Conservation (phyloP, 2,329 filamentous ascomycete genomes). For the Fusarium nematophilum region DNA sequence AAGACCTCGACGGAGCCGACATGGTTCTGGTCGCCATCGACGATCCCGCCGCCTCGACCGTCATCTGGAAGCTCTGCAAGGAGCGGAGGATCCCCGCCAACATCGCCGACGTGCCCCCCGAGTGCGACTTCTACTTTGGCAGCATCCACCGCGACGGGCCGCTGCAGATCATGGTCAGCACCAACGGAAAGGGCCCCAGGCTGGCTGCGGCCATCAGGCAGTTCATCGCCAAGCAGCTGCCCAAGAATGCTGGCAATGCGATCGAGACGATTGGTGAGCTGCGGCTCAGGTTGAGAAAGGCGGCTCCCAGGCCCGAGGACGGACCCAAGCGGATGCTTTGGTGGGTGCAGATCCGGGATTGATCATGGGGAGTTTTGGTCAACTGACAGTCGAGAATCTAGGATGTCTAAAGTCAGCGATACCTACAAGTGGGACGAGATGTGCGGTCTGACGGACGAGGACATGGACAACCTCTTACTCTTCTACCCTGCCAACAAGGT, state of each 20-base stretch:
- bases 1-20: slow-evolving; percentile 83
- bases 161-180: slow-evolving; percentile 98
- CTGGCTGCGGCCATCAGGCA: slow-evolving; percentile 87
- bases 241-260: slow-evolving; percentile 83
- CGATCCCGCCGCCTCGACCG: slow-evolving; percentile 88
- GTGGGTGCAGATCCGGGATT: slow-evolving; percentile 59
- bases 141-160: slow-evolving; percentile 95
- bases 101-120: slow-evolving; percentile 94
- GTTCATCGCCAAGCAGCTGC: slow-evolving; percentile 81
- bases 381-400: slow-evolving; percentile 47
- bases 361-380: too few relatives aligned
- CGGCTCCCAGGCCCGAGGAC: slow-evolving; percentile 78
- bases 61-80: slow-evolving; percentile 95
- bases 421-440: slow-evolving; percentile 87
- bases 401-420: slow-evolving; percentile 94
- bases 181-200: slow-evolving; percentile 94
- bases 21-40: slow-evolving; percentile 97
- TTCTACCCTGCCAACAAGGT: slow-evolving; percentile 73
- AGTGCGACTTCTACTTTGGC: slow-evolving; percentile 99
- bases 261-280: slow-evolving; percentile 86
- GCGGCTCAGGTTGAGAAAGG: slow-evolving; percentile 79
- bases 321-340: slow-evolving; percentile 92
- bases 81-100: slow-evolving; percentile 86
- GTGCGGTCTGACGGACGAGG: slow-evolving; percentile 82
- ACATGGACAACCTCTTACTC: slow-evolving; percentile 85